Conservation (phyloP, 805 yeast genomes). For the Cyberlindnera xylosilytica region DNA sequence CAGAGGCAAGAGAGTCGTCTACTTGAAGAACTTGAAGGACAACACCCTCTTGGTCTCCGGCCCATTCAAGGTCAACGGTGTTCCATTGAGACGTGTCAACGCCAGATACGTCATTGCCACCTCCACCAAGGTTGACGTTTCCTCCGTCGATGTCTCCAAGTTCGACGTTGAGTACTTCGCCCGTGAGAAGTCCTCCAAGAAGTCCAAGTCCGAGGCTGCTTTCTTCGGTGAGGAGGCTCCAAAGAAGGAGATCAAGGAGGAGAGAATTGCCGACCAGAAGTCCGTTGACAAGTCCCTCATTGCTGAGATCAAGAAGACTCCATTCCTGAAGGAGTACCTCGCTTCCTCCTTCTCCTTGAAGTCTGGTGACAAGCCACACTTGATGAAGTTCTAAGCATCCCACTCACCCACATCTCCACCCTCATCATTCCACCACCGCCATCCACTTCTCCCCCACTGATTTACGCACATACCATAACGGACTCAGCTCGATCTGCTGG, state of each 20-base stretch:
- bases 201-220: constrained; percentile 87
- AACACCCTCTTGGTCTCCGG: constrained; percentile 96
- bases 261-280: constrained; percentile 97
- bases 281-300: constrained; percentile 88
- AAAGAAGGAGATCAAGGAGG: constrained; percentile 86
- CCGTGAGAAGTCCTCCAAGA: constrained; percentile 83
- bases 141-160: constrained; percentile 80
- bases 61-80: constrained; percentile 99
- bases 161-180: constrained; percentile 95
- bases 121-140: constrained; percentile 83
- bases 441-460: background rate
- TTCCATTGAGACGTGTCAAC: constrained; percentile 98
- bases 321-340: constrained; percentile 94
- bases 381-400: constrained; percentile 81
- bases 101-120: constrained; percentile 99
- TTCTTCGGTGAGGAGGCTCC: constrained; percentile 75
- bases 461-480: background rate
- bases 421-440: background rate
- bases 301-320: constrained; percentile 93
- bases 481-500: background rate
- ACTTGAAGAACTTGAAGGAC: constrained; percentile 96
- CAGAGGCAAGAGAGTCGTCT: constrained; percentile 99
- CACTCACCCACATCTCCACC: background rate
- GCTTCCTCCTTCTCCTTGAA: constrained; percentile 93
- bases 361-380: constrained; percentile 98